These are phyloP conservation scores for Cryptococcus sp. DNA, from an alignment of 1,284 basidiomycete genomes.

Conservation along the genomic window DNA sequence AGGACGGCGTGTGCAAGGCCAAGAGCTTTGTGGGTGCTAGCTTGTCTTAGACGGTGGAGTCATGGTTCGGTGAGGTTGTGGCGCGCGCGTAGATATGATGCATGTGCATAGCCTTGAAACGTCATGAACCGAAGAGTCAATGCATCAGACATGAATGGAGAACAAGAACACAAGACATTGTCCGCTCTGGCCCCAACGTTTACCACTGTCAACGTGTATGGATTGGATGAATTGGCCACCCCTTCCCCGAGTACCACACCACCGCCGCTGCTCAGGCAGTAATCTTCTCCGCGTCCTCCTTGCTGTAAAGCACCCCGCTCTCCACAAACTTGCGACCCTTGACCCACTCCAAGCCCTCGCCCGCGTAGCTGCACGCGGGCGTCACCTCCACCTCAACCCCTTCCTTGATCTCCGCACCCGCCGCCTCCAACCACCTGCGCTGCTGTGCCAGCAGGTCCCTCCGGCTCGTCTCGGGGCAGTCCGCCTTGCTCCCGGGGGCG, in stretches of 20 bases:
- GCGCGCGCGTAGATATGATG: background rate
- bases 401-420: slow-evolving; percentile 65
- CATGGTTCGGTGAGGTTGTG: too few species aligned
- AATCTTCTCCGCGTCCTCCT: slow-evolving; percentile 14
- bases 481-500: slow-evolving; percentile 88
- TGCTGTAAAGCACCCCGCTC: slow-evolving; percentile 38
- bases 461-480: slow-evolving; percentile 86
- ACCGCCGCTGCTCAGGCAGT: background rate
- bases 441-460: slow-evolving; percentile 90
- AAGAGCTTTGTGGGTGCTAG: slow-evolving; percentile 79
- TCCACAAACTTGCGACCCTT: slow-evolving; percentile 73
- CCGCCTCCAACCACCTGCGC: slow-evolving; percentile 71
- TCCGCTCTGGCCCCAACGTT: background rate
- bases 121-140: background rate
- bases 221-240: background rate
- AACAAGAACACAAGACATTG: background rate
- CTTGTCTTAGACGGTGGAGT: slow-evolving; percentile 67
- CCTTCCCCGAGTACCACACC: background rate
- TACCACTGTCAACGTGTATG: background rate
- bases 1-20: slow-evolving; percentile 75
- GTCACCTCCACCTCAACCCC: slow-evolving; percentile 79
- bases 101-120: background rate
- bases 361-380: slow-evolving; percentile 83
- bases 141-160: background rate
- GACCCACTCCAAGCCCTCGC: slow-evolving; percentile 80